Conservation (phyloP, 768 basidiomycete species). For the Termitomyces sp. region DNA sequence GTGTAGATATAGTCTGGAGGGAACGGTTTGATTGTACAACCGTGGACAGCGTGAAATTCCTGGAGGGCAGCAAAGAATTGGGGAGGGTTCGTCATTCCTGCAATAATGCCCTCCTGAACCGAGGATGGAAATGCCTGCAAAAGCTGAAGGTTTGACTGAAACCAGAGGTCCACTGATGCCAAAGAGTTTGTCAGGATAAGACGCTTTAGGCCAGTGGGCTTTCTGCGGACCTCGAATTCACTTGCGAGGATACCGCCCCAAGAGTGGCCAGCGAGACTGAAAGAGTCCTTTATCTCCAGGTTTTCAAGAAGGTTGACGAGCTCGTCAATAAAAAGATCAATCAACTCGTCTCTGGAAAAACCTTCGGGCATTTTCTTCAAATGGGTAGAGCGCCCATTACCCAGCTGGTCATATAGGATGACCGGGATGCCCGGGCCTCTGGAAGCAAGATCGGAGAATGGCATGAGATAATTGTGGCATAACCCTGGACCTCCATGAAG, state of each 20-base stretch:
- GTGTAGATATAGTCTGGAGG: conserved; percentile 16
- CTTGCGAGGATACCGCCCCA: conserved; percentile 50
- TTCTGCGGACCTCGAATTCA: conserved; percentile 30
- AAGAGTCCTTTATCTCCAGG: conserved; percentile 34
- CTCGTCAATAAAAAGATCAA: conserved; percentile 48
- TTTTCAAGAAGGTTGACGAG: conserved; percentile 41
- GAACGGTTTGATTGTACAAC: conserved; percentile 14
- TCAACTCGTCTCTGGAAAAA: background rate
- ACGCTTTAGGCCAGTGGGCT: conserved; percentile 32
- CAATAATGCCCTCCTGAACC: conserved; percentile 1
- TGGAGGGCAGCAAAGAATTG: conserved; percentile 15
- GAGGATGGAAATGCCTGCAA: conserved; percentile 6
- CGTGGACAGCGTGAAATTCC: conserved; percentile 20
- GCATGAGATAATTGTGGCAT: background rate
- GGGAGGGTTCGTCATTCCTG: conserved; percentile 14
- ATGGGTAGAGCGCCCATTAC: background rate
- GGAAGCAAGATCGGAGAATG: background rate
- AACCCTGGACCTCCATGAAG: background rate
- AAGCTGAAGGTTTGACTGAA: background rate
- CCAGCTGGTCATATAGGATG: background rate
- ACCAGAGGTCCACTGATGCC: conserved; percentile 23
- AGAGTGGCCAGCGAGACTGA: conserved; percentile 47
- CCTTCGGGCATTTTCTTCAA: background rate
- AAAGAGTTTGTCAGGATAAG: conserved; percentile 27
- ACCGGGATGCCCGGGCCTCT: background rate